phyloP scores from a whole-genome alignment of 495 filamentous ascomycete species.

The Aspergillus taichungensis region DNA sequence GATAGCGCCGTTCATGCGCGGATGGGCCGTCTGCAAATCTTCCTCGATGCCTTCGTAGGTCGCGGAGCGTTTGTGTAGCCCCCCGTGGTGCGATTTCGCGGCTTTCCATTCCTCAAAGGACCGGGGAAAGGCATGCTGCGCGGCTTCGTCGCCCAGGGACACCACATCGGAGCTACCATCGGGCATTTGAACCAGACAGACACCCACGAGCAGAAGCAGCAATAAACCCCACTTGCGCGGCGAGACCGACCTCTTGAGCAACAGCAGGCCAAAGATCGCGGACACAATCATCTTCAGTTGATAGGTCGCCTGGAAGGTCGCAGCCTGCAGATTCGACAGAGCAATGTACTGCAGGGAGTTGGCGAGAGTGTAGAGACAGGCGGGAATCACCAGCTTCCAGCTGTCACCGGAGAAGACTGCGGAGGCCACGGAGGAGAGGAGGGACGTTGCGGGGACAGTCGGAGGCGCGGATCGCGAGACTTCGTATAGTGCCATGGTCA shows the following conservation, averaged over 20 bases:
- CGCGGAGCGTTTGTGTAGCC: slow-evolving; percentile 66
- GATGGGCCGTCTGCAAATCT: slow-evolving; percentile 55
- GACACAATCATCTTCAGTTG: slow-evolving; percentile 91
- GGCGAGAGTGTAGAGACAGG: slow-evolving; percentile 78
- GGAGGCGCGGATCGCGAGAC: slow-evolving; percentile 65
- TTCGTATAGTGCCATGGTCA: slow-evolving; percentile 83
- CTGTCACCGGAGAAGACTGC: slow-evolving; percentile 86
- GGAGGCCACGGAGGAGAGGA: slow-evolving; percentile 69
- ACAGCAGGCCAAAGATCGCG: slow-evolving; percentile 73
- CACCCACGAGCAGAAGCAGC: slow-evolving; percentile 69
- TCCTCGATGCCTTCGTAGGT: slow-evolving; percentile 91
- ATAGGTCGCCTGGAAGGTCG: slow-evolving; percentile 86
- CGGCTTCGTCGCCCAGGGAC: slow-evolving; percentile 41
- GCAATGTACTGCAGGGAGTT: slow-evolving; percentile 90
- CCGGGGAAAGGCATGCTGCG: slow-evolving; percentile 58
- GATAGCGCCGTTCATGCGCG: slow-evolving; percentile 62
- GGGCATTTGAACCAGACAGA: slow-evolving; percentile 82
- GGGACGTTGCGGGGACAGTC: slow-evolving; percentile 65
- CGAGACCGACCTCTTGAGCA: slow-evolving; percentile 63
- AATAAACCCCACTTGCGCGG: slow-evolving; percentile 70
- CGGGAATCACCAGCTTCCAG: slow-evolving; percentile 92
- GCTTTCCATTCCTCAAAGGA: slow-evolving; percentile 52
- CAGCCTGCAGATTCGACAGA: slow-evolving; percentile 81
- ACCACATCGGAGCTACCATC: slow-evolving; percentile 38
- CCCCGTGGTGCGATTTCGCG: slow-evolving; percentile 30